phyloP scores from a whole-genome alignment of 1,284 basidiomycete genomes.

The Ceratobasidium sp. region DNA sequence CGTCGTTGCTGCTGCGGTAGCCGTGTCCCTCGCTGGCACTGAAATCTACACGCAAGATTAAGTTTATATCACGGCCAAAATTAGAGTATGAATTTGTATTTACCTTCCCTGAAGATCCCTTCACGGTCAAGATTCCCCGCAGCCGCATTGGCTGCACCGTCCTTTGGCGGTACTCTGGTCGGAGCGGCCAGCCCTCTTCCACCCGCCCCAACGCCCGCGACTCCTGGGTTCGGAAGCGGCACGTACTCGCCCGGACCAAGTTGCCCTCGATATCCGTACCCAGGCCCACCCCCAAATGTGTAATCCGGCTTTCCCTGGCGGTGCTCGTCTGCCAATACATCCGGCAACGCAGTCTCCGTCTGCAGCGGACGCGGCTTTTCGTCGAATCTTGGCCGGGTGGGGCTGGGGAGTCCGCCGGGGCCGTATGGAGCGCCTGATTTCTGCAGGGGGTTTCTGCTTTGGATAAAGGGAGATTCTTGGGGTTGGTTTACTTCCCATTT shows the following conservation, averaged over 20 bases:
- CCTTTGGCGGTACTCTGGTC: constrained; percentile 1
- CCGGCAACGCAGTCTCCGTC: constrained; percentile 35
- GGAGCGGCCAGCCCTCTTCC: constrained; percentile 23
- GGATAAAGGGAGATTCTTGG: not conserved
- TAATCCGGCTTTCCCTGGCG: constrained; percentile 31
- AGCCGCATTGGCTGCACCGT: not conserved
- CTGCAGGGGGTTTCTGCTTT: not conserved
- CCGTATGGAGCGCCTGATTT: constrained; percentile 5
- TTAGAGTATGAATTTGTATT: not conserved
- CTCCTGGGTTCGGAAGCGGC: constrained; percentile 35
- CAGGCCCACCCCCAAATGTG: not conserved
- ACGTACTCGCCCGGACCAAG: constrained; percentile 2
- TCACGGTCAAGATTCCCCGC: constrained; percentile 13
- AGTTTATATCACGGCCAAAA: not conserved
- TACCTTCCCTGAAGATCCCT: constrained; percentile 39
- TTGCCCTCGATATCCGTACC: not conserved
- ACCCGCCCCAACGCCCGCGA: constrained; percentile 40
- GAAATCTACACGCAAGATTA: constrained; percentile 15
- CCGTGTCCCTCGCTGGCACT: constrained; percentile 40
- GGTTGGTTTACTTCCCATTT: constrained; percentile 36
- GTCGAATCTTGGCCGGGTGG: not conserved
- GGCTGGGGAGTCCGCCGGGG: constrained; percentile 16
- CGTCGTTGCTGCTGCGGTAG: constrained; percentile 38
- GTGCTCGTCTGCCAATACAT: constrained; percentile 38
- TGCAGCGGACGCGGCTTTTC: constrained; percentile 33